Base-by-base conservation (phyloP, 2,329 filamentous ascomycete genomes). In the Microdochium bolleyi region DNA sequence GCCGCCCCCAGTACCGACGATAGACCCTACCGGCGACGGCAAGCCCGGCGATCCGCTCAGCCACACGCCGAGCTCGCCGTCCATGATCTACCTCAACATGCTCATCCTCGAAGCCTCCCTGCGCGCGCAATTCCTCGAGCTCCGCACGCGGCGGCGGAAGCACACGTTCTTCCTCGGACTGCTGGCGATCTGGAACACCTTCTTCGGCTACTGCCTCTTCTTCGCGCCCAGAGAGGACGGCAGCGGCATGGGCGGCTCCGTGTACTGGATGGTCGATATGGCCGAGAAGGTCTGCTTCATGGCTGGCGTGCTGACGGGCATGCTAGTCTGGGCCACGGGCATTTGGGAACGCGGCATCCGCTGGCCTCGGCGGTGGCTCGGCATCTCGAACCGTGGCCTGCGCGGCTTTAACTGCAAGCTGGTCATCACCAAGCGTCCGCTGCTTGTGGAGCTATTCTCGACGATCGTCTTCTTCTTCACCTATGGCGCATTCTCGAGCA, bases 81-180 rank as follows among this genome's bases (percentile, higher is more conserved):
- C 90, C 52, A 94, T 96, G 76, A 96, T 99, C 65, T 99, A 99
- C 73, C 84, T 99, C 63, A 99, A 99, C 71, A 86, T 99, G 24
- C 82, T 99, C 54, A 95, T 99, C 62, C 88, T 99, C 69, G 94
- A 99, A 70, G 91, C 90, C 49, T 96, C 91, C 4, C 77, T 99
- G 34, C 89, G 94, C 58, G 86, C 90, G 24, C 94, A 99, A 64
- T 97, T 95, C 70, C 84, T 99, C 53, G 89, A 91, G 57, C 80
- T 97, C 48, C 88, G 92, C 54, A 88, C 91, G 49, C 86, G 94
- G 44, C 82, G 91, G 49, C 86, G 94, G 16, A 89, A 96, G 62
- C 92, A 99, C 69, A 92, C 90, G 2, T 95, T 97, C 71, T 95
- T 97, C 64, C 76, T 97, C 22, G 78, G 87, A 19, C 76, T 95